Evolutionary conservation across 331 rosid genomes (phyloP).

Genomic region (Malus hybrid): DNA sequence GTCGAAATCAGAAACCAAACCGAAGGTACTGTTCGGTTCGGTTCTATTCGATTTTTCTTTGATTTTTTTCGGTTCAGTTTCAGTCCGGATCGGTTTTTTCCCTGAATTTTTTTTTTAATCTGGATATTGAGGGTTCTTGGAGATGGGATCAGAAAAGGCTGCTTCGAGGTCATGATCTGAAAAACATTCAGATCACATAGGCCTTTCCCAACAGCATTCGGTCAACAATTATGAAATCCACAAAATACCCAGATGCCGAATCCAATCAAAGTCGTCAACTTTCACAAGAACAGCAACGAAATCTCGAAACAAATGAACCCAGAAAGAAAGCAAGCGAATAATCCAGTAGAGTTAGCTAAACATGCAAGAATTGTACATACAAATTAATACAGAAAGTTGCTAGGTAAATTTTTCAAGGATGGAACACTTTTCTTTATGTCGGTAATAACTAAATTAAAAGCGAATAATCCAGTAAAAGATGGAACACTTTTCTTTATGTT

Average conservation of each 20-base stretch:
- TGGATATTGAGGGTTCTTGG: constrained; percentile 19
- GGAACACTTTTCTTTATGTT: too few species aligned
- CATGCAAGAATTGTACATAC: neutral
- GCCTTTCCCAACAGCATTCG: constrained; percentile 5
- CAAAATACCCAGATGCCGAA: constrained; percentile 4
- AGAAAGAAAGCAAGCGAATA: neutral
- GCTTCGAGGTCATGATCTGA: constrained; percentile 48
- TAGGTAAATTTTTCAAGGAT: too few species aligned
- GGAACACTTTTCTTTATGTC: too few species aligned
- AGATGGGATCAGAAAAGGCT: constrained; percentile 38
- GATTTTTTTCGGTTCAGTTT: too few species aligned
- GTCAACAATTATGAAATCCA: constrained; percentile 7
- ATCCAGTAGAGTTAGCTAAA: constrained; percentile 1
- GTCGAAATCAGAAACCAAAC: too few species aligned
- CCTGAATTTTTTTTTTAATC: too few species aligned
- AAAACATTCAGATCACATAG: constrained; percentile 10
- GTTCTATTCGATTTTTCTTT: too few species aligned
- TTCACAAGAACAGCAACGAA: neutral
- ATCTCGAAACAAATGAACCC: neutral
- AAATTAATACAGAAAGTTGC: neutral
- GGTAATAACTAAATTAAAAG: too few species aligned
- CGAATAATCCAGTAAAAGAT: too few species aligned
- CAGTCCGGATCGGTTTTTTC: too few species aligned
- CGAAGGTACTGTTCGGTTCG: too few species aligned
- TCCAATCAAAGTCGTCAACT: constrained; percentile 1